Evolutionary conservation across 2,329 filamentous ascomycete species (phyloP).

Genomic region (Alternaria dauci): DNA sequence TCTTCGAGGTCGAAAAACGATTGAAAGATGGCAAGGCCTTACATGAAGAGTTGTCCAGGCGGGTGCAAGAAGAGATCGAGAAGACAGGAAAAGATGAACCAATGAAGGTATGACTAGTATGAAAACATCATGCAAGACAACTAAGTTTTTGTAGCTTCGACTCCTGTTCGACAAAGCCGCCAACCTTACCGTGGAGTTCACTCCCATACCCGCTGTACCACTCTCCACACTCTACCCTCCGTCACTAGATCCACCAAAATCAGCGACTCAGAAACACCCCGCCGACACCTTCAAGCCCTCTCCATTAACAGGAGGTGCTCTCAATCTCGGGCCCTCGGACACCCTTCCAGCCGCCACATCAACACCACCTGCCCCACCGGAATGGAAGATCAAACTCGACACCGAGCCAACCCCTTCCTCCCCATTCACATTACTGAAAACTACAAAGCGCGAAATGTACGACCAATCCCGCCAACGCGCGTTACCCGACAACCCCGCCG

Average conservation of each 20-base stretch:
- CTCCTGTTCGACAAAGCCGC: slow-evolving; percentile 59
- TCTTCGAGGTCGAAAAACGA: slow-evolving; percentile 48
- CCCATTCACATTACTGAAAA: slow-evolving; percentile 86
- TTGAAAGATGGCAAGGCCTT: slow-evolving; percentile 48
- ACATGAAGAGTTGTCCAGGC: slow-evolving; percentile 41
- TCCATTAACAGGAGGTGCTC: slow-evolving; percentile 47
- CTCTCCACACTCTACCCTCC: slow-evolving; percentile 66
- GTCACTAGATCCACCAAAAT: slow-evolving; percentile 59
- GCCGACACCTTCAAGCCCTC: slow-evolving; percentile 43
- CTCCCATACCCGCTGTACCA: slow-evolving; percentile 52
- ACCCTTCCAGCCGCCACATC: slow-evolving; percentile 35
- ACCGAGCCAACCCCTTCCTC: slow-evolving; percentile 59
- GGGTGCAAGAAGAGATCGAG: slow-evolving; percentile 42
- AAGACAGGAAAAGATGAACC: slow-evolving; percentile 34
- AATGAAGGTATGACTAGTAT: slow-evolving; percentile 32
- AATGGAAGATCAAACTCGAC: slow-evolving; percentile 65
- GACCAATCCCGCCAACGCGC: slow-evolving; percentile 71
- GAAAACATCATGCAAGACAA: not conserved
- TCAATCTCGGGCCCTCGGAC: slow-evolving; percentile 43
- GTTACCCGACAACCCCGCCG: slow-evolving; percentile 55
- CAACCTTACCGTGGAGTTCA: slow-evolving; percentile 50
- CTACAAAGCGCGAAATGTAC: slow-evolving; percentile 77
- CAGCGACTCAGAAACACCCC: slow-evolving; percentile 27
- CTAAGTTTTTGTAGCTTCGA: slow-evolving; percentile 56
- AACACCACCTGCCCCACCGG: slow-evolving; percentile 23